A percentile compares a stretch with the other conserved stretches of the same genome.
Evolutionary conservation across 495 filamentous ascomycete species (phyloP).

Genomic region (Penicillium egyptiacum): DNA sequence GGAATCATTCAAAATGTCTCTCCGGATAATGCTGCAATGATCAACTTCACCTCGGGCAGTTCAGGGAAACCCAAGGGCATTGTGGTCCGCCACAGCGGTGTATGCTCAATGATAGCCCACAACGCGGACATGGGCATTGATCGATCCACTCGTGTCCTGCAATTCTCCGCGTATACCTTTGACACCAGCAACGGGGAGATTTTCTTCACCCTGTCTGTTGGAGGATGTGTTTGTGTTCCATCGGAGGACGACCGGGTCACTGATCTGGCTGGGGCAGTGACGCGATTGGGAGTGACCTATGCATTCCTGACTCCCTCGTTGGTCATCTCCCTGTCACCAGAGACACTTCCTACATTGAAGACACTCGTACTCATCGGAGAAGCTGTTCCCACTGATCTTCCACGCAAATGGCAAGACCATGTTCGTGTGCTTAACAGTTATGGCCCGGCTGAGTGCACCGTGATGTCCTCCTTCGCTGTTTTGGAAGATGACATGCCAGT

Average conservation of each 20-base stretch:
- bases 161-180: conserved; percentile 24
- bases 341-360: conserved; percentile 33
- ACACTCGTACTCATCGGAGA: conserved; percentile 43
- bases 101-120: conserved; percentile 30
- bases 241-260: conserved; percentile 32
- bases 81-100: conserved; percentile 69
- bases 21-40: not conserved
- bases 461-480: not conserved
- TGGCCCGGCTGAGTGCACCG: conserved; percentile 51
- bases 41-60: conserved; percentile 70
- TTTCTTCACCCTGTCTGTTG: conserved; percentile 23
- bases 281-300: conserved; percentile 34
- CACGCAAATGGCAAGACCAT: conserved; percentile 35
- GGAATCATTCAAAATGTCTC: not conserved
- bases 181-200: conserved; percentile 26
- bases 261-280: conserved; percentile 38
- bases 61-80: conserved; percentile 81
- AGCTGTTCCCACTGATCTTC: conserved; percentile 30
- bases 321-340: conserved; percentile 34
- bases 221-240: conserved; percentile 32
- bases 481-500: not conserved
- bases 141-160: conserved; percentile 18
- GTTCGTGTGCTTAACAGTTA: conserved; percentile 46
- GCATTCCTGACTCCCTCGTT: conserved; percentile 44
- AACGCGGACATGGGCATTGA: conserved; percentile 32